Base-by-base conservation (phyloP, 306 rosid species). In the Glycine soja region DNA sequence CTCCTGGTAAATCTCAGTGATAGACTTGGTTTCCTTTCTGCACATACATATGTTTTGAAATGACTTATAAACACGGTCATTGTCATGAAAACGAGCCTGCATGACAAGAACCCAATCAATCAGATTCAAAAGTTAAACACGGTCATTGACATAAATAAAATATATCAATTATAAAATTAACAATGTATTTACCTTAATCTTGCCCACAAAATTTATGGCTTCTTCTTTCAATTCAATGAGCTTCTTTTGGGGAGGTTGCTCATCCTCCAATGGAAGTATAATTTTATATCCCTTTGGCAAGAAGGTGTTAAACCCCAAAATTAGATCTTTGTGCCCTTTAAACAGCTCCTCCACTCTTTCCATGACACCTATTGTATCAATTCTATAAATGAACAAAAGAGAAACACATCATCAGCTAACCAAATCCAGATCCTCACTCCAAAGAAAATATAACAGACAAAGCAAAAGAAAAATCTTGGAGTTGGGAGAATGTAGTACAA, bases 41-140 rank as follows among this genome's bases (percentile, higher is more conserved):
- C 93, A 96, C 99, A 93, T 89, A 75, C 92, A 86, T 88, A 96
- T 92, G 86, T 93, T 97, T 70, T 92, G 82, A 87, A 96, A 93
- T 10, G 98, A 86, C 86, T 96, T 96, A 64, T 93, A 96, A 64
- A 93, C 99, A 69, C 53, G 93, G 70, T 96, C 98, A 82, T 96
- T 91, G 4, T 94, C 94, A 79, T 92, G 97, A 85, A 96, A 96
- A 72, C 98, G 91, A 43, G 85, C 77, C 99, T 96, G 91, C 89
- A 85, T n/a, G 78, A 54, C 83, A 70, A 74, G 34, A 81, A 85
- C 48, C 19, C 76, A 79, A 54, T 40, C 78, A 77, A 65, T 89
- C 63, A 80, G 82, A 81, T 71, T 70, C 77, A 10, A 14, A 61
- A 18, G 56, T 10, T 10, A 45, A 15, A 16, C 6, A n/a, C n/a